phyloP scores from a whole-genome alignment of 129 eudicot species.

The Flaveria robusta region DNA sequence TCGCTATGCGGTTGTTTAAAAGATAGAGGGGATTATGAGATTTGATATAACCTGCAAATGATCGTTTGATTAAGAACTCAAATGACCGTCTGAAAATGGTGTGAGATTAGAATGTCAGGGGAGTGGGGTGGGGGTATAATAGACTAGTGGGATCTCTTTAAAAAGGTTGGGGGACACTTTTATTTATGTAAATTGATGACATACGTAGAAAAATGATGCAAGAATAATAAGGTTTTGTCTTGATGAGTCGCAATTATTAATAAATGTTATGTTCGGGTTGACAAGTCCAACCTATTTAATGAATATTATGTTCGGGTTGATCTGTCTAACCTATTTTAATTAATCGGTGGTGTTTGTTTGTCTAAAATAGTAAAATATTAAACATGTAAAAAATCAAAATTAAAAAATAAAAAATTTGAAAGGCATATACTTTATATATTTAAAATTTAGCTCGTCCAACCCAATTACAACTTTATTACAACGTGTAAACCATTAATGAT shows the following conservation, averaged over 20 bases:
- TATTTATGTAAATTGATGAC: background rate
- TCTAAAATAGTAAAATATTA: background rate
- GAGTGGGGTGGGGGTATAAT: no score
- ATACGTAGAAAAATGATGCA: no score
- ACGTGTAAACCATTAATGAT: background rate
- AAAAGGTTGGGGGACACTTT: constrained; percentile 13
- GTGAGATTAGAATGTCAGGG: no score
- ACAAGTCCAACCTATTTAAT: background rate
- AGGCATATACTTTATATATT: background rate
- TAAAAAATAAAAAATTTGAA: background rate
- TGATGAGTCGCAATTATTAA: no score
- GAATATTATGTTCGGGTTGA: background rate
- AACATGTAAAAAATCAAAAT: background rate
- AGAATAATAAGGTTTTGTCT: no score
- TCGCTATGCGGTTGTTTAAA: no score
- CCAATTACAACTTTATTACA: background rate
- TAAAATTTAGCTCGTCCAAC: background rate
- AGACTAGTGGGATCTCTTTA: background rate
- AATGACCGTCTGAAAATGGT: no score
- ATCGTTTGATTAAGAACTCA: no score
- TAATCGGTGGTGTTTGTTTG: no score
- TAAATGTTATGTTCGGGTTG: background rate
- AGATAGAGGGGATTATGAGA: no score
- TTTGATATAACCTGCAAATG: no score
- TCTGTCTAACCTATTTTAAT: background rate